Percentiles rank a stretch among this genome's conserved stretches.
These are phyloP conservation scores for Elsinoe ampelina DNA, from an alignment of 2,329 filamentous ascomycete genomes.

Conservation along the genomic window DNA sequence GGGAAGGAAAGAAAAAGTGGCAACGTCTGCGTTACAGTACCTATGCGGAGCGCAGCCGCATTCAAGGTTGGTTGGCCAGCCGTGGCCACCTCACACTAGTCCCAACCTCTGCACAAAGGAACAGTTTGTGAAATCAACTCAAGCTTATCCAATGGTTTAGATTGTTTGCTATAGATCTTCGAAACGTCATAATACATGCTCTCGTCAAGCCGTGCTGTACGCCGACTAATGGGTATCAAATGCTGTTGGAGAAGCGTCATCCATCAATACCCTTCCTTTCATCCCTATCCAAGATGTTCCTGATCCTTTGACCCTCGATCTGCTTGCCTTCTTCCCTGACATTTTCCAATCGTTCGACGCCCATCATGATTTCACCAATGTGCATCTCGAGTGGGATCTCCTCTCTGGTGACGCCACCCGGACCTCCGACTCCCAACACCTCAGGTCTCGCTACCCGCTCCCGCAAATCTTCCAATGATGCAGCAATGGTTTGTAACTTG, in stretches of 20 bases:
- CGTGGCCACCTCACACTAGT: not conserved
- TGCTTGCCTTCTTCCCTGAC: conserved; percentile 44
- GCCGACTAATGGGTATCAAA: conserved; percentile 10
- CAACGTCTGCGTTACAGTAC: not conserved
- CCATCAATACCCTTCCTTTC: not conserved
- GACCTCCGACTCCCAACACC: conserved; percentile 38
- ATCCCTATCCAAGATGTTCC: conserved; percentile 7
- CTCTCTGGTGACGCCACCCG: conserved; percentile 26
- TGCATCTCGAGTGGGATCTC: conserved; percentile 56
- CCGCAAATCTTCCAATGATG: conserved; percentile 60
- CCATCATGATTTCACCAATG: conserved; percentile 63
- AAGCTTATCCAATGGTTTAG: no score
- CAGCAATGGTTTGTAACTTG: conserved; percentile 64
- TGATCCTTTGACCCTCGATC: conserved; percentile 18
- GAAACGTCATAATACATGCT: conserved; percentile 3
- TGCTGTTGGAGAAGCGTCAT: not conserved
- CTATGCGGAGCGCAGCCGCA: not conserved
- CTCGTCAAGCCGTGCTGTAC: conserved; percentile 4
- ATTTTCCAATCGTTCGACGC: conserved; percentile 60
- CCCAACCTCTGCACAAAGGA: no score
- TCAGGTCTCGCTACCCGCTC: conserved; percentile 61
- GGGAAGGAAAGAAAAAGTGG: not conserved
- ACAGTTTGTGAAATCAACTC: no score
- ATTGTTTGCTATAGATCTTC: not conserved
- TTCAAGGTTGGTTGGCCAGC: not conserved